Conservation (phyloP, 345 rosid species). For the Carallia pectinifolia region DNA sequence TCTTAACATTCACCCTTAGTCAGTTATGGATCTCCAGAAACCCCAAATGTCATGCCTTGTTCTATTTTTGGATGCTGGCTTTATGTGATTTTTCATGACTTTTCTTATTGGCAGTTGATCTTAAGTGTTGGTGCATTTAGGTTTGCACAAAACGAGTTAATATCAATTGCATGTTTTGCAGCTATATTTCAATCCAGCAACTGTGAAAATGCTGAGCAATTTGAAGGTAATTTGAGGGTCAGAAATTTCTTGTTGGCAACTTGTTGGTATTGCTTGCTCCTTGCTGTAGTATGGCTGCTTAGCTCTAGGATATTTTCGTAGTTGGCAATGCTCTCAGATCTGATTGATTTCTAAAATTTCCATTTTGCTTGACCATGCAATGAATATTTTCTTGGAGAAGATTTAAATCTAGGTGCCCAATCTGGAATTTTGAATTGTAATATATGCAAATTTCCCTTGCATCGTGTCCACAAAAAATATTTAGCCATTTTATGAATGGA, state of each 20-base stretch:
- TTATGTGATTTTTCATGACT: neutral
- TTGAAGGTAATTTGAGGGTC: constrained; percentile 53
- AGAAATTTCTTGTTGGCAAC: neutral
- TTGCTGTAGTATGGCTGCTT: neutral
- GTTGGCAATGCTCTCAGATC: neutral
- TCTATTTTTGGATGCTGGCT: neutral
- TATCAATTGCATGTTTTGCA: constrained; percentile 39
- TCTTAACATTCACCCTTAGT: too few relatives aligned
- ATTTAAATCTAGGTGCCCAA: too few relatives aligned
- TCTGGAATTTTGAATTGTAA: too few relatives aligned
- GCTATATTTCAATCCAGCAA: constrained; percentile 98
- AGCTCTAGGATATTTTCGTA: constrained; percentile 2
- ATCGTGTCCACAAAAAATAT: too few relatives aligned
- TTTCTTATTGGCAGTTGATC: neutral
- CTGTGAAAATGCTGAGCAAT: constrained; percentile 98
- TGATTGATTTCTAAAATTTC: neutral
- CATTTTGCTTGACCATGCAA: too few relatives aligned
- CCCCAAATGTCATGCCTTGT: neutral
- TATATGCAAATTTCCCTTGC: too few relatives aligned
- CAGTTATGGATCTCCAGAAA: neutral
- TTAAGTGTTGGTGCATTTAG: too few relatives aligned
- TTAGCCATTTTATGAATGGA: too few relatives aligned
- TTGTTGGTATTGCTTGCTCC: neutral
- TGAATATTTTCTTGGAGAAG: too few relatives aligned
- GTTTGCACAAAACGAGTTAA: constrained; percentile 8